Percentiles rank a stretch among this genome's conserved stretches.
Conservation (phyloP, 345 rosid species). For the Citrus medica region DNA sequence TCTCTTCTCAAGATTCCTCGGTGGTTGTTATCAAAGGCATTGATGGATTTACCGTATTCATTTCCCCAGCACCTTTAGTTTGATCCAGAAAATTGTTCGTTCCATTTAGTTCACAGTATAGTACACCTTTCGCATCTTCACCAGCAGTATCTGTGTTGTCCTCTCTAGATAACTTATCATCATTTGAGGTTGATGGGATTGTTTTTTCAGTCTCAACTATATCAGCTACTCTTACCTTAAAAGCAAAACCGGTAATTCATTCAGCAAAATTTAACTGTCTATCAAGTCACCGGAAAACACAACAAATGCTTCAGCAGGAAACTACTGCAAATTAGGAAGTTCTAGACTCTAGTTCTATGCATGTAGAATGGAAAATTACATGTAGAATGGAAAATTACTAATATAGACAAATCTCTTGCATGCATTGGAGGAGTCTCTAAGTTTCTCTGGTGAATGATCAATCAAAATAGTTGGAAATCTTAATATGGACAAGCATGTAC, state of each 20-base stretch:
- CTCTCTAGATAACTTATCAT: constrained; percentile 7
- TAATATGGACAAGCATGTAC: constrained; percentile 25
- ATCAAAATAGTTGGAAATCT: not conserved
- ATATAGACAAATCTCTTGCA: not conserved
- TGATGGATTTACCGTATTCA: constrained; percentile 1
- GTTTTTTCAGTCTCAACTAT: constrained; percentile 12
- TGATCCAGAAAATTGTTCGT: constrained; percentile 32
- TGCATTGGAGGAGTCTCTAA: not conserved
- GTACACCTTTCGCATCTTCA: constrained; percentile 28
- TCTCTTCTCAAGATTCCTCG: not conserved
- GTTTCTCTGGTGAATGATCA: not conserved
- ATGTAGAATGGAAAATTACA: not conserved
- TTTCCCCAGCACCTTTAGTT: constrained; percentile 25
- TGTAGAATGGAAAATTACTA: not conserved
- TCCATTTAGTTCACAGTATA: constrained; percentile 33
- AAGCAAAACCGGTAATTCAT: not conserved
- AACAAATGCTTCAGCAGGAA: not conserved
- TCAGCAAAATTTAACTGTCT: not conserved
- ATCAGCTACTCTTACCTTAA: constrained; percentile 42
- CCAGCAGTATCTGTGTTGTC: constrained; percentile 22
- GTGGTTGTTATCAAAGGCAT: not conserved
- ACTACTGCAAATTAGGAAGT: no score
- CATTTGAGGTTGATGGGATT: constrained; percentile 11
- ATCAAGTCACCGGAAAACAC: not conserved
- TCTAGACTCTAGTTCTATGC: not conserved